Evolutionary conservation across 352 stramenopile species (phyloP).

Genomic region (Phytophthora colocasiae): DNA sequence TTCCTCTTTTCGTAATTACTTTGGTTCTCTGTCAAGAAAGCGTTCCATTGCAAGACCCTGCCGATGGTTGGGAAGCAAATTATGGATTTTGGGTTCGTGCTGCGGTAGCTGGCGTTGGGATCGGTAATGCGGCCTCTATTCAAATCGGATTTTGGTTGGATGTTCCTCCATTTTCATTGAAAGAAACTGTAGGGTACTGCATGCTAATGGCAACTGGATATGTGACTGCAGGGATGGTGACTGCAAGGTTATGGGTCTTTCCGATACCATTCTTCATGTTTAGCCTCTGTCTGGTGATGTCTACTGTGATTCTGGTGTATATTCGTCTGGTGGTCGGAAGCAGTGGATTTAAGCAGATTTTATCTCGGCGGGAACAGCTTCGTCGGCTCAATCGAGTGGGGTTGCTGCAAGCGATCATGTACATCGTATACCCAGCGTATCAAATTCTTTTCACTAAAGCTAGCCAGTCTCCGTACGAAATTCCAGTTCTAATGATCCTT

Average conservation of each 20-base stretch:
- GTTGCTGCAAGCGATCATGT: constrained; percentile 19
- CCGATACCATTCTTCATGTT: constrained; percentile 34
- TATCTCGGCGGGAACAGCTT: constrained; percentile 6
- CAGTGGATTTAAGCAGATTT: constrained; percentile 10
- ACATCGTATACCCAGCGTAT: constrained; percentile 23
- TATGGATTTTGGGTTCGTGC: constrained; percentile 35
- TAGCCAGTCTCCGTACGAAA: constrained; percentile 14
- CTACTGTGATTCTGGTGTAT: constrained; percentile 15
- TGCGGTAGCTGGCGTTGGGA: constrained; percentile 7
- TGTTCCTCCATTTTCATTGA: constrained; percentile 17
- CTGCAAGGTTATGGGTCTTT: constrained; percentile 26
- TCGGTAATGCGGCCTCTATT: constrained; percentile 19
- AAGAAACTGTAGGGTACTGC: constrained; percentile 15
- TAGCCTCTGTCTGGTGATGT: constrained; percentile 8
- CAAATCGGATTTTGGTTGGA: constrained; percentile 22
- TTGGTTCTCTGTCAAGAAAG: constrained; percentile 30
- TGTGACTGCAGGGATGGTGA: constrained; percentile 18
- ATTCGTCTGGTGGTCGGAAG: constrained; percentile 19
- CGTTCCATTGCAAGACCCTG: constrained; percentile 28
- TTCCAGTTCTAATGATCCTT: constrained; percentile 21
- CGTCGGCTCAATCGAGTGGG: constrained; percentile 5
- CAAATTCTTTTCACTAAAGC: constrained; percentile 24
- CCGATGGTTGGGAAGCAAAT: constrained; percentile 21
- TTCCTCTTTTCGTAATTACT: constrained; percentile 13
- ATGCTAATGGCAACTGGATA: constrained; percentile 10